A percentile compares a stretch with the other conserved stretches of the same genome.
These are phyloP conservation scores for Austroboletus niveus DNA, from an alignment of 1,284 basidiomycete genomes.

Conservation along the genomic window DNA sequence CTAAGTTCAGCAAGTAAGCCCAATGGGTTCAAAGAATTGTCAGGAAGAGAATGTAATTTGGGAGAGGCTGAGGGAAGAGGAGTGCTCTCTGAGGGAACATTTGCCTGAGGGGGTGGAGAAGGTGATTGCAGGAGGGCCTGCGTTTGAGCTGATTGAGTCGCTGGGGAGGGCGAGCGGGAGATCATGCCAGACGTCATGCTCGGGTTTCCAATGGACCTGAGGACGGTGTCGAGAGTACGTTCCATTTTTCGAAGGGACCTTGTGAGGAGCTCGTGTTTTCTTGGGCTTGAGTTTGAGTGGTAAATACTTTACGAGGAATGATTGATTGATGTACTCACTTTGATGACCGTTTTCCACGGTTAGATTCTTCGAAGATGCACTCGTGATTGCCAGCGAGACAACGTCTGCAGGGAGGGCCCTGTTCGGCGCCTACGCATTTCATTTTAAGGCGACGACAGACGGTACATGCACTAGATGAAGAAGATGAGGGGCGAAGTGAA, in stretches of 20 bases:
- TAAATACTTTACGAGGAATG: conserved; percentile 28
- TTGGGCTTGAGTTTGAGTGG: conserved; percentile 40
- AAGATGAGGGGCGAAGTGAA: conserved; percentile 2
- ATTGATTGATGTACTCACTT: conserved; percentile 53
- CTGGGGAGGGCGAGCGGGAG: conserved; percentile 78
- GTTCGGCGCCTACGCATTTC: conserved; percentile 94
- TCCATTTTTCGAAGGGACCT: conserved; percentile 93
- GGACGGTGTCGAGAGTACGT: conserved; percentile 83
- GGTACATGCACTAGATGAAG: conserved; percentile 73
- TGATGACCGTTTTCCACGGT: conserved; percentile 87
- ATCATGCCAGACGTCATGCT: conserved; percentile 77
- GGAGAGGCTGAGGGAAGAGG: conserved; percentile 44
- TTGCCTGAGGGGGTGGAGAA: conserved; percentile 45
- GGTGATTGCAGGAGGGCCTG: conserved; percentile 62
- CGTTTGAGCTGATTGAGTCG: conserved; percentile 49
- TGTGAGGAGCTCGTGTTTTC: conserved; percentile 85
- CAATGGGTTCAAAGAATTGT: conserved; percentile 87
- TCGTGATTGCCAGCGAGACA: conserved; percentile 81
- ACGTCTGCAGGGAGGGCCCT: conserved; percentile 90
- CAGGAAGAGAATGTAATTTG: conserved; percentile 85
- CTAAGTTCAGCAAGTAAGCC: conserved; percentile 91
- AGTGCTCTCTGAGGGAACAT: conserved; percentile 17
- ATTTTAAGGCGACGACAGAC: conserved; percentile 97
- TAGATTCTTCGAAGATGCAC: conserved; percentile 93
- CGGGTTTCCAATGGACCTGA: conserved; percentile 81